Conservation (phyloP, 306 rosid species). For the Urtica urens region DNA sequence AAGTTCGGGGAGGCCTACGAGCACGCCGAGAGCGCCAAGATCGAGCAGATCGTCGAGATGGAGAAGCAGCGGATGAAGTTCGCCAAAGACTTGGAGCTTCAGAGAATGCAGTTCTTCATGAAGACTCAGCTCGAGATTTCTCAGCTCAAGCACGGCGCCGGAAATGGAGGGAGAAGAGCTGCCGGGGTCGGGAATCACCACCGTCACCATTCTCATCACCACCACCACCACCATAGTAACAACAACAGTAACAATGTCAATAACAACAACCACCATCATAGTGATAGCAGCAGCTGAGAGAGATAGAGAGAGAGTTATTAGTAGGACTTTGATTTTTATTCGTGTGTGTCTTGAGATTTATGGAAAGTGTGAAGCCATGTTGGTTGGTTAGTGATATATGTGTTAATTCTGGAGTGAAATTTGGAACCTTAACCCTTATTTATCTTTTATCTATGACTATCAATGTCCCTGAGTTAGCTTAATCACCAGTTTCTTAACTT, state of each 20-base stretch:
- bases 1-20: conserved; percentile 92
- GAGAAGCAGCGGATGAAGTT: conserved; percentile 98
- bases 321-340: too few species aligned
- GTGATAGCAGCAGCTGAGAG: conserved; percentile 53
- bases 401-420: too few species aligned
- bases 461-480: too few species aligned
- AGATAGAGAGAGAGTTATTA: too few species aligned
- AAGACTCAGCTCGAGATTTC: conserved; percentile 88
- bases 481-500: too few species aligned
- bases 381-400: too few species aligned
- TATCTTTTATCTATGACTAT: too few species aligned
- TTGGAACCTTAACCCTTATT: too few species aligned
- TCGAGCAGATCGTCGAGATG: conserved; percentile 91
- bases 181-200: conserved; percentile 37
- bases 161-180: conserved; percentile 31
- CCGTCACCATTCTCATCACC: conserved; percentile 42
- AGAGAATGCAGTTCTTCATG: conserved; percentile 94
- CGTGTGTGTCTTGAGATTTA: too few species aligned
- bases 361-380: background rate
- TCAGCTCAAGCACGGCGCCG: conserved; percentile 70
- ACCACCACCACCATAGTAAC: conserved; percentile 40
- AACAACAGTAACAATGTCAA: conserved; percentile 39
- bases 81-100: conserved; percentile 79
- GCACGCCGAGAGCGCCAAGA: conserved; percentile 72
- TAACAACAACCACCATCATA: too few species aligned